These are phyloP conservation scores for Colletotrichum destructivum DNA, from an alignment of 2,329 filamentous ascomycete genomes.

Conservation along the genomic window DNA sequence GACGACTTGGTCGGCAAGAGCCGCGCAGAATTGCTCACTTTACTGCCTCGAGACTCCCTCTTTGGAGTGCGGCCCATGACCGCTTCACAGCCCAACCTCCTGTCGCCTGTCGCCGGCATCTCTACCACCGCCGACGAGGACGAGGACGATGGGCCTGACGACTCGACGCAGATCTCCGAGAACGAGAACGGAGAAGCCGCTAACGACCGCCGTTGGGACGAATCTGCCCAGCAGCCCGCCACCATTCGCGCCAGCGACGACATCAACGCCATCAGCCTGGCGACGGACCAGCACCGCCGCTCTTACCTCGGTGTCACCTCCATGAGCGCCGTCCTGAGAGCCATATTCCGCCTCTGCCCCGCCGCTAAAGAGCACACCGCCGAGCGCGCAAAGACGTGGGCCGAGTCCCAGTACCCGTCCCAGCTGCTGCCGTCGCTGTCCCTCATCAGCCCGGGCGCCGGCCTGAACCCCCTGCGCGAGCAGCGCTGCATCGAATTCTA, in stretches of 20 bases:
- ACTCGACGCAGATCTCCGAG: slow-evolving; percentile 48
- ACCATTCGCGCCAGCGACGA: slow-evolving; percentile 49
- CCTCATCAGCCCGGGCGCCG: slow-evolving; percentile 55
- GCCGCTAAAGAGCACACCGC: slow-evolving; percentile 49
- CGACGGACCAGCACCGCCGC: slow-evolving; percentile 68
- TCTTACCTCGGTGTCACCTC: slow-evolving; percentile 77
- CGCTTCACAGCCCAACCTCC: slow-evolving; percentile 6
- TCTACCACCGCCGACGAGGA: slow-evolving; percentile 13
- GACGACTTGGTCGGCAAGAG: slow-evolving; percentile 45
- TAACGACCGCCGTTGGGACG: slow-evolving; percentile 50
- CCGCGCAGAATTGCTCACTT: slow-evolving; percentile 44
- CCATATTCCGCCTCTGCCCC: slow-evolving; percentile 62
- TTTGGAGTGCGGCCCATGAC: background rate
- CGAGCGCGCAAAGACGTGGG: slow-evolving; percentile 46
- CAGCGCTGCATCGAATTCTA: slow-evolving; percentile 70
- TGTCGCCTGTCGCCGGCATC: slow-evolving; percentile 16
- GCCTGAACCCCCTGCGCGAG: slow-evolving; percentile 51
- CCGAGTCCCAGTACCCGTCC: slow-evolving; percentile 49
- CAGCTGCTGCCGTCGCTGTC: slow-evolving; percentile 46
- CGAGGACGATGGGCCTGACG: slow-evolving; percentile 34
- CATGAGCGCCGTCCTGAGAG: slow-evolving; percentile 73
- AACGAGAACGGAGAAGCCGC: slow-evolving; percentile 48
- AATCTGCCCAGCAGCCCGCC: slow-evolving; percentile 45
- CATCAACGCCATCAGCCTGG: slow-evolving; percentile 57
- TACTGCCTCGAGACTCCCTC: slow-evolving; percentile 35